These are phyloP conservation scores for Brasenia schreberi DNA, from an alignment of 164 flowering plant genomes.

Conservation along the genomic window DNA sequence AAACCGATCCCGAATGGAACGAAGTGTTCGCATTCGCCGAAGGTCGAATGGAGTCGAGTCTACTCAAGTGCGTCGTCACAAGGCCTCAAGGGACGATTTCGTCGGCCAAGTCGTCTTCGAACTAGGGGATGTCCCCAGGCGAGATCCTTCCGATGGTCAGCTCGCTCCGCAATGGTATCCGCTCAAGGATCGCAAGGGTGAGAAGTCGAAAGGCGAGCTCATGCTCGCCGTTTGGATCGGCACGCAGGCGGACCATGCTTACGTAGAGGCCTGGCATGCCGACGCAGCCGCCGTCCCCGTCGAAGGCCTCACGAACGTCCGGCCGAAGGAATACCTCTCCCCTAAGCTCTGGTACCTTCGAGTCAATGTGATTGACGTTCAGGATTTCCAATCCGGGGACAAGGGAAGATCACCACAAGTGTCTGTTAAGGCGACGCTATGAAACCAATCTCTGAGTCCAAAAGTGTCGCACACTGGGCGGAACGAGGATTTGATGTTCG, in stretches of 20 bases:
- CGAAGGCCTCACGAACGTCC: slow-evolving; percentile 19
- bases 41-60: slow-evolving; percentile 13
- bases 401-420: slow-evolving; percentile 18
- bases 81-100: slow-evolving; percentile 24
- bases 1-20: slow-evolving; percentile 22
- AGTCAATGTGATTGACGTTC: slow-evolving; percentile 44
- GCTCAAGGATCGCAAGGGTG: slow-evolving; percentile 28
- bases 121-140: slow-evolving; percentile 29
- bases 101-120: slow-evolving; percentile 24
- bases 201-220: slow-evolving; percentile 29
- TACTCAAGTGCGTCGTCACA: slow-evolving; percentile 13
- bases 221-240: slow-evolving; percentile 64
- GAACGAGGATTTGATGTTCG: slow-evolving; percentile 52
- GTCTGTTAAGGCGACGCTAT: slow-evolving; percentile 25
- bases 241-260: slow-evolving; percentile 49
- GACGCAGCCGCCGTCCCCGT: slow-evolving; percentile 17
- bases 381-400: slow-evolving; percentile 27
- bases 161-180: slow-evolving; percentile 52
- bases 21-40: slow-evolving; percentile 21
- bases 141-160: slow-evolving; percentile 55
- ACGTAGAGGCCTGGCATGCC: slow-evolving; percentile 20
- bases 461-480: slow-evolving; percentile 20
- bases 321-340: slow-evolving; percentile 44
- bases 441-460: slow-evolving; percentile 23
- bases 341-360: slow-evolving; percentile 55